These are phyloP conservation scores for Leptographium procerum DNA, from an alignment of 2,329 filamentous ascomycete genomes.

Conservation along the genomic window DNA sequence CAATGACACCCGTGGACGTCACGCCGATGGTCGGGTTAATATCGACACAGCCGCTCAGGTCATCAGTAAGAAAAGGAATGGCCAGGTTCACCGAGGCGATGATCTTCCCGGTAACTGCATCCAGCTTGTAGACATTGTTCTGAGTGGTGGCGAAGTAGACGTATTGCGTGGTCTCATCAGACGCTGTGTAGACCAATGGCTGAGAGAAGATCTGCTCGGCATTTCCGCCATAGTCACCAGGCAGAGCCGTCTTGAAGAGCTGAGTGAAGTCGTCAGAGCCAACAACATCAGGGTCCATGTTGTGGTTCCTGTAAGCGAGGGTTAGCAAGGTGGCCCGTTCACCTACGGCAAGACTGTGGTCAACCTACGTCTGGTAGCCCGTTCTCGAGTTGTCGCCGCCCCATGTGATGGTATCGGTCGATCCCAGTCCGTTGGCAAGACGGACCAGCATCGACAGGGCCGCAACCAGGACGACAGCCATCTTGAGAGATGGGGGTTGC, in stretches of 20 bases:
- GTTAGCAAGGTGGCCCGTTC: not conserved
- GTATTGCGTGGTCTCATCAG: slow-evolving; percentile 26
- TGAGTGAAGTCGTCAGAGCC: slow-evolving; percentile 42
- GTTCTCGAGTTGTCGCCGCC: slow-evolving; percentile 43
- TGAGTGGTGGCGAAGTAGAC: slow-evolving; percentile 38
- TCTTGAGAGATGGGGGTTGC: not conserved
- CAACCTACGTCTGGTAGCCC: slow-evolving; percentile 39
- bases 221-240: slow-evolving; percentile 37
- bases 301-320: slow-evolving; percentile 36
- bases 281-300: slow-evolving; percentile 50
- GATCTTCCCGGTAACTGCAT: slow-evolving; percentile 33
- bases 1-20: slow-evolving; percentile 38
- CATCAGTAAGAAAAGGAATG: slow-evolving; percentile 33
- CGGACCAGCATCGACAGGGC: slow-evolving; percentile 21
- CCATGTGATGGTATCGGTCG: slow-evolving; percentile 49
- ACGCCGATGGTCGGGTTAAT: slow-evolving; percentile 35
- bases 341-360: not conserved
- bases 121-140: slow-evolving; percentile 38
- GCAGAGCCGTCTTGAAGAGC: slow-evolving; percentile 39
- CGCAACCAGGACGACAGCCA: slow-evolving; percentile 3
- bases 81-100: slow-evolving; percentile 27
- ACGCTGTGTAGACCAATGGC: slow-evolving; percentile 35
- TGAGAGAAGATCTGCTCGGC: slow-evolving; percentile 42
- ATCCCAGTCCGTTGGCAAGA: slow-evolving; percentile 23
- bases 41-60: slow-evolving; percentile 34